Percentiles rank a stretch among this genome's conserved stretches.
phyloP scores from a whole-genome alignment of 768 basidiomycete species.

The Boletus rubroflammeus region DNA sequence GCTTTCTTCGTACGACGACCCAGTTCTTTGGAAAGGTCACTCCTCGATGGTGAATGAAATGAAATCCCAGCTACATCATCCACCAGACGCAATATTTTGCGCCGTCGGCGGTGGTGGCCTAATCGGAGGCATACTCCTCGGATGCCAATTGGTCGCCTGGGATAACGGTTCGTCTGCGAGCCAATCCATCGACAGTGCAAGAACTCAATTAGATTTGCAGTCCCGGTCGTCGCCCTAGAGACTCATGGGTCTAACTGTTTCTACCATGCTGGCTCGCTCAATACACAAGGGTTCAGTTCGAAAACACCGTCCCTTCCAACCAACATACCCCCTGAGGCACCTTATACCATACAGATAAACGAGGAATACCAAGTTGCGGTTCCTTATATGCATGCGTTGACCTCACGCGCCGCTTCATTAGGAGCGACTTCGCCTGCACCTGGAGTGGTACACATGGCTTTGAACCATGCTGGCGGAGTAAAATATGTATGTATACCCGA shows the following conservation, averaged over 20 bases:
- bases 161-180: slow-evolving; percentile 50
- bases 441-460: slow-evolving; percentile 59
- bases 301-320: slow-evolving; percentile 32
- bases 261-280: slow-evolving; percentile 65
- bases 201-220: slow-evolving; percentile 31
- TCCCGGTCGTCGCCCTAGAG: slow-evolving; percentile 64
- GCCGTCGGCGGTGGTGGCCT: slow-evolving; percentile 76
- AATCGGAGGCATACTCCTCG: slow-evolving; percentile 63
- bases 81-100: slow-evolving; percentile 73
- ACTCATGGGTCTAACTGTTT: slow-evolving; percentile 74
- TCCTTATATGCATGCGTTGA: slow-evolving; percentile 54
- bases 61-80: slow-evolving; percentile 44
- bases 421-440: slow-evolving; percentile 66
- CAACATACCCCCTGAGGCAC: slow-evolving; percentile 25
- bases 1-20: slow-evolving; percentile 70
- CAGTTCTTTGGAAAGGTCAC: slow-evolving; percentile 71
- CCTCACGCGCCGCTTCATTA: slow-evolving; percentile 65
- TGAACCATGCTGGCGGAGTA: slow-evolving; percentile 55
- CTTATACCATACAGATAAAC: slow-evolving; percentile 43
- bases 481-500: slow-evolving; percentile 62
- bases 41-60: slow-evolving; percentile 72
- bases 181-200: not conserved
- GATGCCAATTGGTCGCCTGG: slow-evolving; percentile 65
- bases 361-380: slow-evolving; percentile 45
- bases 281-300: slow-evolving; percentile 34